Evolutionary conservation across 2,329 filamentous ascomycete species (phyloP), one percentile per base, ranked within the genome.

Genomic region (Alternaria triticina): DNA sequence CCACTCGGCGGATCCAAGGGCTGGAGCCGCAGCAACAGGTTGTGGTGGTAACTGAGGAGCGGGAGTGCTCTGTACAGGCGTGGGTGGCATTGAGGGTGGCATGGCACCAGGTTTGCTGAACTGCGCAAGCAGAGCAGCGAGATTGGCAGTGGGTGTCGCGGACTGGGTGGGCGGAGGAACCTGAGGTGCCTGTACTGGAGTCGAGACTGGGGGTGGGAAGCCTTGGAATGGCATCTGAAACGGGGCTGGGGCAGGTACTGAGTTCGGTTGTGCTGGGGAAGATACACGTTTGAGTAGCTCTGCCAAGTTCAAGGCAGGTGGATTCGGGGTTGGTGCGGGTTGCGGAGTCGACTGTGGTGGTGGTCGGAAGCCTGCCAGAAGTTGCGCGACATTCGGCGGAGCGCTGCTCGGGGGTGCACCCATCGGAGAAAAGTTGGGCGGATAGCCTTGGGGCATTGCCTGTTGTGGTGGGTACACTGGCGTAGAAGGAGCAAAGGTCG

Each of bases 401-500:
- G 62, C 65, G 55, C 62, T 71, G 28, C 71, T 56, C 7, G 69
- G 68, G 17, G 72, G 64, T 51, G 71, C 64, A 51, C 57, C 62
- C 20, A 65, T 36, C 28, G 71, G 68, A 43, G 73, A 67, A 9
- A 67, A 70, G 12, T 55, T 59, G 12, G 62, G 43, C 5, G 71
- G 73, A 57, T 71, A 68, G 52, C 65, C 36, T 22, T 69, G 51
- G 22, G 72, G 59, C 44, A 68, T 51, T 40, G 68, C 58, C 43
- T 71, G 74, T 27, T 69, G 80, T 59, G 71, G 72, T 54, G 76
- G 70, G 33, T 68, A 73, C 20, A 69, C 73, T 64, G 76, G 72
- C 13, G 76, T 70, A 20, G 80, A 58, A 12, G 68, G 62, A 43
- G 67, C 58, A 72, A 80, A 80, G 74, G 75, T 73, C 20, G 81